Base-by-base conservation (phyloP, 2,329 filamentous ascomycete genomes). In the Arthrobotrys pseudoclavata region DNA sequence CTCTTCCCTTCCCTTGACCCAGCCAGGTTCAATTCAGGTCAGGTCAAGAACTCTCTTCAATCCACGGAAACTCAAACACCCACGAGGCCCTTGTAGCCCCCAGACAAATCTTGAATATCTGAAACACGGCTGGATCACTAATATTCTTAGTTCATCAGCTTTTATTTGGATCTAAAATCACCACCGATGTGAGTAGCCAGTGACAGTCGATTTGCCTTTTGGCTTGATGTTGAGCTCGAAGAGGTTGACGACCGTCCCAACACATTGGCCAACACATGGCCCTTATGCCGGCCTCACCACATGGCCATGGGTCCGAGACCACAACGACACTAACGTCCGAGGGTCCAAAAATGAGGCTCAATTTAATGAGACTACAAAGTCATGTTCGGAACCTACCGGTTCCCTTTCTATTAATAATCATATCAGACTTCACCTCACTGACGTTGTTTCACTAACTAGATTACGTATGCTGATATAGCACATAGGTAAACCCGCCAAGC, bases 121-220 rank as follows among this genome's bases (percentile, higher is more conserved):
- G 48, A 52, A 52, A 55, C 50, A 55, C 26, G 50, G 13, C 13
- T 31, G 15, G 52, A 57, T 57, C 37, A 57, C 50, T 53, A 53
- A 53, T 15, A 31, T 31, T 12, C 20, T n/a, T 45, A 40, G 7
- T 40, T 40, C 2, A n/a, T 40, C 12, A 40, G 12, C 37, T 15
- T 29, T 52, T 4, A 13, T 10, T 10, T 9, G 26, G 47, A 50
- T 50, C 22, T 7, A 50, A 50, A 52, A 22, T 26, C 47, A 12
- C 29, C 47, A 13, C 31, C 22, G 50, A 53, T 18, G 50, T 4
- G 26, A 53, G 15, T 26, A 52, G 29, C 7, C 29, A 29, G 4
- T 29, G 4, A 29, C 31, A 34, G 7, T 34, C 7, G 7, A 9
- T 22, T 15, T 3, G 9, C 9, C 47, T 50, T 50, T 4, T 34